Evolutionary conservation across 176 grass and related monocot genomes (phyloP).

Genomic region (Eleusine coracana): DNA sequence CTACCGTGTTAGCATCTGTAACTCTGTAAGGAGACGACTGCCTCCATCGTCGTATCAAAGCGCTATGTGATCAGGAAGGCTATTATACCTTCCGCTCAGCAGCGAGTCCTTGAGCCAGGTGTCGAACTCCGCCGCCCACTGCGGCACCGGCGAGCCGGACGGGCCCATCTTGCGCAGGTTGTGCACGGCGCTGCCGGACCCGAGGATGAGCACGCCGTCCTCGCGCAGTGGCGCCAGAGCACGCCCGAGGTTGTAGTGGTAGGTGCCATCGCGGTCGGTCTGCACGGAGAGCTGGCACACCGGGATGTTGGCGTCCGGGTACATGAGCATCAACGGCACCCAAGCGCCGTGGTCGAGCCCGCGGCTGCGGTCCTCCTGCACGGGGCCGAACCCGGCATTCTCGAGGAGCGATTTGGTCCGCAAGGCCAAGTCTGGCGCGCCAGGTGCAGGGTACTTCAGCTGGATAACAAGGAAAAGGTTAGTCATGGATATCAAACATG

Average conservation of each 20-base stretch:
- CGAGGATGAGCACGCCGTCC: constrained; percentile 75
- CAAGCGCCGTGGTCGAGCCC: constrained; percentile 90
- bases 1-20: background rate
- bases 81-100: constrained; percentile 54
- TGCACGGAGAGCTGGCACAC: constrained; percentile 87
- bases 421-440: constrained; percentile 67
- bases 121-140: constrained; percentile 79
- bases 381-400: constrained; percentile 61
- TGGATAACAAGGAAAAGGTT: constrained; percentile 11
- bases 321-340: constrained; percentile 86
- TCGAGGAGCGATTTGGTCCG: constrained; percentile 66
- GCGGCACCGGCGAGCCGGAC: constrained; percentile 7
- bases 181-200: constrained; percentile 84
- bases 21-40: background rate
- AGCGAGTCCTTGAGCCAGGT: constrained; percentile 79
- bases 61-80: background rate
- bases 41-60: background rate
- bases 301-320: constrained; percentile 70
- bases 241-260: constrained; percentile 85
- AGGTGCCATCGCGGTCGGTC: constrained; percentile 48
- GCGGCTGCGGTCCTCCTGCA: constrained; percentile 57
- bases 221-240: constrained; percentile 65
- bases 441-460: constrained; percentile 79
- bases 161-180: constrained; percentile 63
- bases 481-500: background rate